These are phyloP conservation scores for Linum tenue DNA, from an alignment of 345 rosid genomes.

Conservation along the genomic window DNA sequence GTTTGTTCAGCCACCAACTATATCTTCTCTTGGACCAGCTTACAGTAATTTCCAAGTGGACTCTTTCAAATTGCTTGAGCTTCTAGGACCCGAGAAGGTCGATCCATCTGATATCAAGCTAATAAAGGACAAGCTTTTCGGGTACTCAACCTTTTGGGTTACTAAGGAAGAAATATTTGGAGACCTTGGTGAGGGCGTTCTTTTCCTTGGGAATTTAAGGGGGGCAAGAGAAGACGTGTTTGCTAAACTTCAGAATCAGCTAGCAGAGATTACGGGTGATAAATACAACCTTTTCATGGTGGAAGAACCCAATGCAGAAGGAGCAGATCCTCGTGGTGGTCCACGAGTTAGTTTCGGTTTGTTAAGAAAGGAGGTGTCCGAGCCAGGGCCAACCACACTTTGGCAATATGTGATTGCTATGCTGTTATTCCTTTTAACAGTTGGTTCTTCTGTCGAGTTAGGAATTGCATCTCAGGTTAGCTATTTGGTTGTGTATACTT, in stretches of 20 bases:
- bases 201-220: slow-evolving; percentile 85
- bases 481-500: background rate
- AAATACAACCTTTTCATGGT: slow-evolving; percentile 90
- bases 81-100: slow-evolving; percentile 93
- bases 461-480: slow-evolving; percentile 93
- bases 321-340: slow-evolving; percentile 88
- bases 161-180: slow-evolving; percentile 98
- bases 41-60: slow-evolving; percentile 76
- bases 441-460: slow-evolving; percentile 84
- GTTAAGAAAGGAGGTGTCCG: slow-evolving; percentile 89
- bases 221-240: slow-evolving; percentile 74
- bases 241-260: slow-evolving; percentile 60
- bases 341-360: slow-evolving; percentile 89
- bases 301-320: slow-evolving; percentile 91
- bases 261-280: slow-evolving; percentile 51
- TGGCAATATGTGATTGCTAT: slow-evolving; percentile 96
- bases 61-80: slow-evolving; percentile 86
- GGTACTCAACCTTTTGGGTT: slow-evolving; percentile 92
- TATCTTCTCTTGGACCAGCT: slow-evolving; percentile 54
- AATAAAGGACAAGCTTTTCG: slow-evolving; percentile 74
- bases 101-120: slow-evolving; percentile 75
- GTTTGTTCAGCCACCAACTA: slow-evolving; percentile 48
- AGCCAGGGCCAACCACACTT: slow-evolving; percentile 90
- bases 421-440: slow-evolving; percentile 67
- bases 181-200: slow-evolving; percentile 76